A percentile compares a stretch with the other conserved stretches of the same genome.
These are phyloP conservation scores for Leccinum subgranulosum DNA, from an alignment of 768 basidiomycete genomes.

Conservation along the genomic window DNA sequence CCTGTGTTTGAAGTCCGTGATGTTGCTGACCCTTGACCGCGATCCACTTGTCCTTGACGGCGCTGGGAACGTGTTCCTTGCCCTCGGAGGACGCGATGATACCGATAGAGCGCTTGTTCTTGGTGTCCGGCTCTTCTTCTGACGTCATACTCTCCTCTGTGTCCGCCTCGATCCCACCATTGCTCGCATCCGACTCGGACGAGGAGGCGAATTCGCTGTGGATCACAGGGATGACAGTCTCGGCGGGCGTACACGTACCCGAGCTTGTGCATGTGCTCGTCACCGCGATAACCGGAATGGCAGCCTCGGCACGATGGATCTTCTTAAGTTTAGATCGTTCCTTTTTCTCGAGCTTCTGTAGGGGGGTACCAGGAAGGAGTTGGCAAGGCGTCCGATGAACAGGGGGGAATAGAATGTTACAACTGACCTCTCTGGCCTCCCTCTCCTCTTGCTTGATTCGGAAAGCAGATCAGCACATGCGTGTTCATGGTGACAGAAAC, in stretches of 20 bases:
- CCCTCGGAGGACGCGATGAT: conserved; percentile 12
- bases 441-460: conserved; percentile 39
- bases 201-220: conserved; percentile 39
- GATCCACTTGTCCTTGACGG: conserved; percentile 71
- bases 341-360: conserved; percentile 53
- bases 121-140: conserved; percentile 59
- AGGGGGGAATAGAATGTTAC: not conserved
- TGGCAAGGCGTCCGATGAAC: not conserved
- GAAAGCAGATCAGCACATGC: conserved; percentile 20
- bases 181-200: conserved; percentile 60
- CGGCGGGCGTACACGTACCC: conserved; percentile 7
- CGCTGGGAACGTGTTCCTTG: conserved; percentile 21
- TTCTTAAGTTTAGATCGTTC: conserved; percentile 58
- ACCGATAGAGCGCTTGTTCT: not conserved
- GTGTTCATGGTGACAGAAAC: not conserved
- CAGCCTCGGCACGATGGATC: conserved; percentile 33
- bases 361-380: not conserved
- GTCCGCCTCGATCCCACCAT: conserved; percentile 64
- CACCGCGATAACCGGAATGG: conserved; percentile 6
- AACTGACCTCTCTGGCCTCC: conserved; percentile 44
- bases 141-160: conserved; percentile 75
- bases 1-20: conserved; percentile 1
- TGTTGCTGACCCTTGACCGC: conserved; percentile 54
- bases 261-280: conserved; percentile 6
- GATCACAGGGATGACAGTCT: conserved; percentile 20